These are phyloP conservation scores for Mycena floridula DNA, from an alignment of 768 basidiomycete species.

Conservation along the genomic window DNA sequence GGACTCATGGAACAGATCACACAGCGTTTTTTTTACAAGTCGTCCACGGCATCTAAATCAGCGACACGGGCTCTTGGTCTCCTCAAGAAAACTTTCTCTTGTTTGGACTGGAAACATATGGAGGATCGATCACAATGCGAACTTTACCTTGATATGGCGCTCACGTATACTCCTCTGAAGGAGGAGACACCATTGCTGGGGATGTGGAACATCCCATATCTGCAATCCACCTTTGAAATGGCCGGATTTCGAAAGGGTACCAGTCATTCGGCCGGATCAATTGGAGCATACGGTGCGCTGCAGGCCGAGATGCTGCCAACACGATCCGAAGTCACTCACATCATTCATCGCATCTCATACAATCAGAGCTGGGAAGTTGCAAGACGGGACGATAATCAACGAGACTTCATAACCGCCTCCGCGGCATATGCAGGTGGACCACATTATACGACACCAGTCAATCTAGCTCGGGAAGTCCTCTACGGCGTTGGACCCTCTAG, in stretches of 20 bases:
- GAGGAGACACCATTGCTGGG: not conserved
- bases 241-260: not conserved
- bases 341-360: not conserved
- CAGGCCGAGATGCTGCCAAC: not conserved
- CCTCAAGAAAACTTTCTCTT: not conserved
- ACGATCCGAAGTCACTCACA: not conserved
- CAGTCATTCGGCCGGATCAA: not conserved
- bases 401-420: not conserved
- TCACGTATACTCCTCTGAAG: not conserved
- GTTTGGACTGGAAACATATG: not conserved
- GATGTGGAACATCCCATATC: not conserved
- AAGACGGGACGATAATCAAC: not conserved
- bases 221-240: not conserved
- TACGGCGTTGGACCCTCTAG: not conserved
- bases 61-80: not conserved
- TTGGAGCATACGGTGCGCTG: not conserved
- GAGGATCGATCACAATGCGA: not conserved
- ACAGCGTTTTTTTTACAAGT: not conserved
- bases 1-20: not conserved
- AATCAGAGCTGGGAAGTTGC: not conserved
- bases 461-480: not conserved
- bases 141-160: not conserved
- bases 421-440: not conserved
- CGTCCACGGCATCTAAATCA: not conserved
- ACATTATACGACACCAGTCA: not conserved